Evolutionary conservation across 768 basidiomycete species (phyloP).

Genomic region (Leccinum ochraceum): DNA sequence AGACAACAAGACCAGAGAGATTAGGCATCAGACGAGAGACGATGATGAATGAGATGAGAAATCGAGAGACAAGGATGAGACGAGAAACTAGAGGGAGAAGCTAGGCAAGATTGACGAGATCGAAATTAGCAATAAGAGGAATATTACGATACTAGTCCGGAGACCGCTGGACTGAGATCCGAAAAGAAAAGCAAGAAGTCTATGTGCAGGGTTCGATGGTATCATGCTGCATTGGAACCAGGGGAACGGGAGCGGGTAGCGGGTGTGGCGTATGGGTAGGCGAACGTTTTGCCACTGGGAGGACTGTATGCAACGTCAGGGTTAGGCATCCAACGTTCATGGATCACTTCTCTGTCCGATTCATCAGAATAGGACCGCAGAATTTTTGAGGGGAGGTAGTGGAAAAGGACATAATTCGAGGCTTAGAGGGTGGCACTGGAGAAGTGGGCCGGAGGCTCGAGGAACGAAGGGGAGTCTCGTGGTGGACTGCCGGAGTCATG

Average conservation of each 20-base stretch:
- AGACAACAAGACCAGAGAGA: constrained; percentile 19
- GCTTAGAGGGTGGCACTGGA: constrained; percentile 39
- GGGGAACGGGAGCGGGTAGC: constrained; percentile 31
- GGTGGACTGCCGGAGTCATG: constrained; percentile 28
- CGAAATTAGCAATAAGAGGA: constrained; percentile 37
- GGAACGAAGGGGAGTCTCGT: constrained; percentile 34
- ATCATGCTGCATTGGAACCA: constrained; percentile 39
- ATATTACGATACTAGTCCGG: constrained; percentile 35
- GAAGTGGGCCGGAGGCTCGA: constrained; percentile 32
- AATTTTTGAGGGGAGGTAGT: constrained; percentile 55
- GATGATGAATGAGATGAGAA: constrained; percentile 13
- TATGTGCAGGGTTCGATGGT: constrained; percentile 21
- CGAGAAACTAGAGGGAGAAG: constrained; percentile 20
- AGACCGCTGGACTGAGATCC: constrained; percentile 29
- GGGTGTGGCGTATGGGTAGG: constrained; percentile 29
- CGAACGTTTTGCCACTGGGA: constrained; percentile 33
- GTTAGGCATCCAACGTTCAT: constrained; percentile 67
- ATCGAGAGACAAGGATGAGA: constrained; percentile 8
- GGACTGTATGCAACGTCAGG: constrained; percentile 38
- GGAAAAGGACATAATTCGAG: constrained; percentile 50
- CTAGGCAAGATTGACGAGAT: constrained; percentile 26
- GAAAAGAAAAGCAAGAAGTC: constrained; percentile 23
- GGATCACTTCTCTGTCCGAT: constrained; percentile 55
- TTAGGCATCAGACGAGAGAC: constrained; percentile 12
- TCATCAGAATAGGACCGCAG: constrained; percentile 65